A percentile compares a stretch with the other conserved stretches of the same genome.
Evolutionary conservation across 176 grass and related monocot genomes (phyloP).

Genomic region (Musa itinerans): DNA sequence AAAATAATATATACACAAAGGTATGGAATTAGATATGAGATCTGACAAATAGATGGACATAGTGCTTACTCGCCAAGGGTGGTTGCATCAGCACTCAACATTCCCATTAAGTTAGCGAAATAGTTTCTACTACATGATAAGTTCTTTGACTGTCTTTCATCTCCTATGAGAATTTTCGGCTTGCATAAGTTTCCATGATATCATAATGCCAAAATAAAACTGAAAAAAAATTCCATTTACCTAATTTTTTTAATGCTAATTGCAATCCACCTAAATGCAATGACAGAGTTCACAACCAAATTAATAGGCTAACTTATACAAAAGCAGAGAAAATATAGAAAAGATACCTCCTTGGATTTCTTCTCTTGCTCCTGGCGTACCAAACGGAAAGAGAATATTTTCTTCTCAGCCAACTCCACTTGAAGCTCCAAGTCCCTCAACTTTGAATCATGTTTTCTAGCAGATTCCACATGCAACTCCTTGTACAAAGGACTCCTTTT

Average conservation of each 20-base stretch:
- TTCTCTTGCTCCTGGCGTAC: slow-evolving; percentile 2
- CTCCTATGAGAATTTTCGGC: too few relatives aligned
- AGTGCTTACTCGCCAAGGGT: too few relatives aligned
- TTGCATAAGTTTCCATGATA: too few relatives aligned
- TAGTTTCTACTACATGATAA: too few relatives aligned
- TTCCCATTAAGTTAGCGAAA: too few relatives aligned
- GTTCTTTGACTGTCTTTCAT: too few relatives aligned
- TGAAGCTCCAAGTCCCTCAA: slow-evolving; percentile 35
- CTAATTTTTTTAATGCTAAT: background rate
- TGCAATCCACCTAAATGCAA: background rate
- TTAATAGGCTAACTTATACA: background rate
- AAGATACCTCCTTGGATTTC: slow-evolving; percentile 30
- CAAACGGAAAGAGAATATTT: slow-evolving; percentile 15
- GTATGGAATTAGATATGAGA: too few relatives aligned
- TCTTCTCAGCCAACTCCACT: slow-evolving; percentile 33
- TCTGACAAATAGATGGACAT: too few relatives aligned
- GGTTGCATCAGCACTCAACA: too few relatives aligned
- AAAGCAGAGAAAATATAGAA: background rate
- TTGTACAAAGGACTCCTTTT: slow-evolving; percentile 35
- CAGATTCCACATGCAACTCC: slow-evolving; percentile 38
- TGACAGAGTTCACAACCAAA: background rate
- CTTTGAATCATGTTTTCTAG: slow-evolving; percentile 32
- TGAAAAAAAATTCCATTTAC: background rate
- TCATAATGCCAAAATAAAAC: too few relatives aligned
- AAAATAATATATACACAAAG: too few relatives aligned